These are phyloP conservation scores for Aphanomyces invadans DNA, from an alignment of 352 stramenopile genomes.

Conservation along the genomic window DNA sequence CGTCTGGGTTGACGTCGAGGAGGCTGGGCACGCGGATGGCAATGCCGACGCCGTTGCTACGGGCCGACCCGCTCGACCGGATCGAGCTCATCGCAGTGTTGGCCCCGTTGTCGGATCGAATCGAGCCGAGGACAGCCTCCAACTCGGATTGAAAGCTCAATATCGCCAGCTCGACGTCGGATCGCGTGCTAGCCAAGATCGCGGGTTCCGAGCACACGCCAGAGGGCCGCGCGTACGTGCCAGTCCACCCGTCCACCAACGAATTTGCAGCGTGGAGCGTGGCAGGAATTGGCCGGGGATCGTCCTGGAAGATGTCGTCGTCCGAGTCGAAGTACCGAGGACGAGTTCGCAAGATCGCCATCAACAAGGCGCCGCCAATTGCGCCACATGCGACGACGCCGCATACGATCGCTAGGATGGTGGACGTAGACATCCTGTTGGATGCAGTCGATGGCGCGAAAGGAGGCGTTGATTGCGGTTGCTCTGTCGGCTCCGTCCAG, in stretches of 20 bases:
- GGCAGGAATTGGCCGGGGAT: background rate
- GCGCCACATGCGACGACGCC: background rate
- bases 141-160: background rate
- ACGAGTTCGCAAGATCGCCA: background rate
- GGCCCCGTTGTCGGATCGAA: background rate
- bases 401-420: background rate
- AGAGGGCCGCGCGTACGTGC: background rate
- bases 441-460: background rate
- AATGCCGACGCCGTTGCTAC: slow-evolving; percentile 7
- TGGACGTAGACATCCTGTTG: background rate
- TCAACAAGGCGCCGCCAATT: background rate
- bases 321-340: background rate
- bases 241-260: background rate
- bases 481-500: too few species aligned
- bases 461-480: background rate
- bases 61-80: background rate
- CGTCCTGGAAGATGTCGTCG: too few species aligned
- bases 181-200: background rate
- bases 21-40: slow-evolving; percentile 20
- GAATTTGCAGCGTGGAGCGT: background rate
- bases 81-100: background rate
- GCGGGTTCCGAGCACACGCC: background rate
- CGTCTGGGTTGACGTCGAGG: slow-evolving; percentile 5
- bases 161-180: background rate
- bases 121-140: background rate